phyloP scores from a whole-genome alignment of 495 filamentous ascomycete species.

The Podospora conica region DNA sequence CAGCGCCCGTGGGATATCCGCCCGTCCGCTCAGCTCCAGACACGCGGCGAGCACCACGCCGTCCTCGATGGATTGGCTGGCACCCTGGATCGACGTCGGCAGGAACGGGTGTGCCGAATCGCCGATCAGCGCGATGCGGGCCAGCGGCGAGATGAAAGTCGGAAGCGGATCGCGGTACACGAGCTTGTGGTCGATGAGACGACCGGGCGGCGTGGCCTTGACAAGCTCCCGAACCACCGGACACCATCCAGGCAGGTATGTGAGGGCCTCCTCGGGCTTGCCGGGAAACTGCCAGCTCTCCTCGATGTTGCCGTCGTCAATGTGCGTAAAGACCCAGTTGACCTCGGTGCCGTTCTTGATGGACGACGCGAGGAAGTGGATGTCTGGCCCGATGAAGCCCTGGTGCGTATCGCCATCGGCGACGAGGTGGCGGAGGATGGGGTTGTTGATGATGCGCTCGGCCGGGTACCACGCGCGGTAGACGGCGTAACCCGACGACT shows the following conservation, averaged over 20 bases:
- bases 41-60: constrained; percentile 60
- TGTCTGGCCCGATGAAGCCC: constrained; percentile 54
- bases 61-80: constrained; percentile 66
- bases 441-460: constrained; percentile 55
- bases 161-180: constrained; percentile 64
- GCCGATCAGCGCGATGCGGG: constrained; percentile 57
- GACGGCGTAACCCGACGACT: constrained; percentile 54
- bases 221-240: constrained; percentile 53
- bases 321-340: constrained; percentile 66
- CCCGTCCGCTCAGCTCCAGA: constrained; percentile 40
- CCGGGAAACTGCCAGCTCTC: constrained; percentile 62
- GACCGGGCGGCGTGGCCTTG: constrained; percentile 50
- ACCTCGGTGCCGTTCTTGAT: constrained; percentile 60
- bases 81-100: constrained; percentile 66
- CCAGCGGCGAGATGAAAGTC: constrained; percentile 54
- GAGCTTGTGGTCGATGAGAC: constrained; percentile 65
- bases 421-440: constrained; percentile 52
- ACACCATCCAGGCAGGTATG: constrained; percentile 59
- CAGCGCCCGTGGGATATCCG: constrained; percentile 39
- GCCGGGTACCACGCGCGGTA: constrained; percentile 56
- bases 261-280: constrained; percentile 53
- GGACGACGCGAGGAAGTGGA: constrained; percentile 58
- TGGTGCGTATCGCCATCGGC: constrained; percentile 59
- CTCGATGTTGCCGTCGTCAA: constrained; percentile 39
- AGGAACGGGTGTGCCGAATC: constrained; percentile 71